phyloP scores from a whole-genome alignment of 169 alveolate species.

The Eimeria praecox region DNA sequence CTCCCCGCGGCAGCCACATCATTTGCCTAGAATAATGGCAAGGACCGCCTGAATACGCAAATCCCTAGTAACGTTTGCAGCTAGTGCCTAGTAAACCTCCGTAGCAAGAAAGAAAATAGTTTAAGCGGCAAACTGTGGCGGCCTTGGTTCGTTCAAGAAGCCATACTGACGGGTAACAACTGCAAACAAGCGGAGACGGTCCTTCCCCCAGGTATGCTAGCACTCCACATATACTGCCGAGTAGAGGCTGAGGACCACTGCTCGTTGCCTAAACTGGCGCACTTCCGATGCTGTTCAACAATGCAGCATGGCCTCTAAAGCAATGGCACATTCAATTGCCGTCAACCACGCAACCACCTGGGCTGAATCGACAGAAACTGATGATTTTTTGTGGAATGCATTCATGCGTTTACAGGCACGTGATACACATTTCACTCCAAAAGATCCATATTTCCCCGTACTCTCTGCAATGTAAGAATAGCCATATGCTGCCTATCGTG shows the following conservation, averaged over 20 bases:
- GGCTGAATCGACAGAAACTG: neutral
- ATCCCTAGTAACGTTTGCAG: neutral
- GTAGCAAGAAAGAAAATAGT: neutral
- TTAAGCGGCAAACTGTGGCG: neutral
- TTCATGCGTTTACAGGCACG: neutral
- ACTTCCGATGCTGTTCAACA: neutral
- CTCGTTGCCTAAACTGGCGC: neutral
- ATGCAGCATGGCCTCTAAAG: neutral
- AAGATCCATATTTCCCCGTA: neutral
- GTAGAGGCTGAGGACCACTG: neutral
- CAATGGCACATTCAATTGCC: neutral
- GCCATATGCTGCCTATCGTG: neutral
- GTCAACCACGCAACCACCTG: neutral
- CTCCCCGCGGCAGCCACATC: too few species aligned
- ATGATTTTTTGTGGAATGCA: neutral
- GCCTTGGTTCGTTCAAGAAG: neutral
- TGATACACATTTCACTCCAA: neutral
- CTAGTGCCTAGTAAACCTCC: neutral
- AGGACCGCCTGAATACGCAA: neutral
- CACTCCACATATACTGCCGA: neutral
- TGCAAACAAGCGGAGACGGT: neutral
- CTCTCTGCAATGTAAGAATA: neutral
- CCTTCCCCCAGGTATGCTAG: neutral
- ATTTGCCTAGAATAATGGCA: neutral
- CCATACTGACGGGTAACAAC: neutral